Evolutionary conservation across 768 basidiomycete genomes (phyloP), one percentile per base, ranked within the genome.

Genomic region (Tulasnella sp.): DNA sequence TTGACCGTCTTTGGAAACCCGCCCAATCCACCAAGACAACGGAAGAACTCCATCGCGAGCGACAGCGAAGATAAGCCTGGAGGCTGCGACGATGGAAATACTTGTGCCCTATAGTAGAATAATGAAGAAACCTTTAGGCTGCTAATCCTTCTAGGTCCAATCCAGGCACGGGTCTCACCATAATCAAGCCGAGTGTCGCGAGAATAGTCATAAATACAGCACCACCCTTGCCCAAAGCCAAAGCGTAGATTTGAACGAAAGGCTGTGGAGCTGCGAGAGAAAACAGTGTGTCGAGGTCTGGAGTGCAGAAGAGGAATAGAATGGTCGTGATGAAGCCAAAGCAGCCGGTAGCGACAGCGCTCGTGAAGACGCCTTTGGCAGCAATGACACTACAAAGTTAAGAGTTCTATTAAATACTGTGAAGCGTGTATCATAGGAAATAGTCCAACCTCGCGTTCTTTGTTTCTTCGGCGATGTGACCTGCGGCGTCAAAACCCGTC

Each of bases 31-130:
- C 16, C 86, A 81, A 0, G 94, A 96, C 73, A 94, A 85, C 0
- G 96, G 96, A 14, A 98, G 88, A 0, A 97, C 94, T 41, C 96
- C 96, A 83, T 98, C 96, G 78, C 96, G 92, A n/a, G 96, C 96
- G 72, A 98, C 93, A 12, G 96, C 96, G 84, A 94, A 98, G 58
- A 98, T 89, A 40, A 98, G 89, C 4, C 96, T 91, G 16, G 95
- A 96, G 18, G 95, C 91, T 1, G 96, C 96, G 31, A 97, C 94
- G 80, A 97, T 92, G 24, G 94, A 91, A 69, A 97, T 90, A 82
- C 93, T 95, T 0, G 96, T 96, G 85, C 94, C 96, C 93, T 95
- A 74, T 6, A 37, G 37, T 37, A 37, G 24, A n/a, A 42, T 24
- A 11, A 76, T n/a, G 16, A 28, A 31, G 31, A 64, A 64, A 50